Base-by-base conservation (phyloP, 2,329 filamentous ascomycete genomes). In the Ophiocordyceps unilateralis region DNA sequence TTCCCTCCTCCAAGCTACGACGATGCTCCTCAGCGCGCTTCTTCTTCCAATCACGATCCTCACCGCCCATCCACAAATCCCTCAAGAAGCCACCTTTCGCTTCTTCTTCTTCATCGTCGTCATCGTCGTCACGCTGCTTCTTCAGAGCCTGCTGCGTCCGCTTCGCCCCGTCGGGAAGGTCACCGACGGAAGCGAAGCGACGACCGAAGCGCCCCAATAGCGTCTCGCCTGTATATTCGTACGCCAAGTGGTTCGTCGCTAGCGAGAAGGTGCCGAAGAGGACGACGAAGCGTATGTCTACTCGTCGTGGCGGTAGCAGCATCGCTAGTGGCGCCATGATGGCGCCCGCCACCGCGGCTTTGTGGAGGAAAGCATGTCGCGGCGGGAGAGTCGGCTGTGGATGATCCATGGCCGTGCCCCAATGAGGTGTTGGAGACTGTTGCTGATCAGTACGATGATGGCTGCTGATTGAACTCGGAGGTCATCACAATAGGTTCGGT, bases 51-150 rank as follows among this genome's bases (percentile, higher is more conserved):
- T 70, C 64, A 39, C 67, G 63, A n/a, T 57, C 57, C 54, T 76
- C 72, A 32, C 64, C 65, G 28, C 74, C 75, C 67, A 75, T 71
- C 75, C 74, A 78, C 15, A 77, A 55, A 48, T 64, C 64, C 47
- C 68, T 60, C 43, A 74, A 54, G 41, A 58, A 41, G 44, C 57
- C 50, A 11, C 53, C 55, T 24, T 55, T 46, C 26, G n/a, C n/a
- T n/a, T n/a, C n/a, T n/a, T n/a, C n/a, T n/a, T n/a, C n/a, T n/a
- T 55, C 46, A 21, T 55, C 52, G 39, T 62, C 55, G 45, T 59
- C 53, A 30, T 56, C 54, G 15, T 10, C 22, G 7, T 61, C 61
- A 43, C 56, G 57, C 53, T 73, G 70, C 46, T 67, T 65, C 42
- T 61, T 62, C 41, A 74, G 58, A 40, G 68, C 57, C 49, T 57